A percentile compares a stretch with the other conserved stretches of the same genome.
phyloP scores from a whole-genome alignment of 768 basidiomycete species.

The Pleurotus citrinopileatus region DNA sequence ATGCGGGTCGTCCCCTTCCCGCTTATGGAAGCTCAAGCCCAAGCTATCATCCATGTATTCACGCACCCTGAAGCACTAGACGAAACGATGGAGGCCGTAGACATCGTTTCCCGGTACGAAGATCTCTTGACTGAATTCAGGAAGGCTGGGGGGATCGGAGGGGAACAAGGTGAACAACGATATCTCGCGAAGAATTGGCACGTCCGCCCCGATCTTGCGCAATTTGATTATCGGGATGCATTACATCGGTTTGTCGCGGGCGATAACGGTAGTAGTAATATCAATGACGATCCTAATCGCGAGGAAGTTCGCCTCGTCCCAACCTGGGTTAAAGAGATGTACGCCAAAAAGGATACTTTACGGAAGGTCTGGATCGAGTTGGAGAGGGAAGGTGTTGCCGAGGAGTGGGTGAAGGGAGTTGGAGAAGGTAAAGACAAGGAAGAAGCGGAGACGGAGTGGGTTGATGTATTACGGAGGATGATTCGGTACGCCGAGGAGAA shows the following conservation, averaged over 20 bases:
- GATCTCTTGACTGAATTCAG: constrained; percentile 29
- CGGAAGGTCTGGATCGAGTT: constrained; percentile 57
- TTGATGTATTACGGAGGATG: constrained; percentile 37
- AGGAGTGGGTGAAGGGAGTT: constrained; percentile 60
- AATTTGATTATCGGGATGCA: constrained; percentile 67
- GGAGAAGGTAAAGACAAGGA: constrained; percentile 39
- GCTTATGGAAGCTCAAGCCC: constrained; percentile 74
- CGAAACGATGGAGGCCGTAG: constrained; percentile 40
- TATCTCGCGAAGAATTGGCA: constrained; percentile 57
- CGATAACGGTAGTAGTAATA: background rate
- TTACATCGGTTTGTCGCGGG: constrained; percentile 43
- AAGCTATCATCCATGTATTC: constrained; percentile 56
- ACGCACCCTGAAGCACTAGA: constrained; percentile 49
- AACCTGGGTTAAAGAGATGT: constrained; percentile 60
- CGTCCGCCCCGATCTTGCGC: constrained; percentile 44
- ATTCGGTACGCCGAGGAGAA: constrained; percentile 26
- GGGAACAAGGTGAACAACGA: constrained; percentile 18
- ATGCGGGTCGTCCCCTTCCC: constrained; percentile 69
- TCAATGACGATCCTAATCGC: constrained; percentile 11
- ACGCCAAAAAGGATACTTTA: constrained; percentile 42
- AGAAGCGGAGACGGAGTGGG: constrained; percentile 56
- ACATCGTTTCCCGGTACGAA: constrained; percentile 48
- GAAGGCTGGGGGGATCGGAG: constrained; percentile 19
- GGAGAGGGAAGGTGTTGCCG: constrained; percentile 53
- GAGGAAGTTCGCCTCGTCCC: constrained; percentile 36